These are phyloP conservation scores for Ampelomyces quisqualis DNA, from an alignment of 2,329 filamentous ascomycete genomes.

Conservation along the genomic window DNA sequence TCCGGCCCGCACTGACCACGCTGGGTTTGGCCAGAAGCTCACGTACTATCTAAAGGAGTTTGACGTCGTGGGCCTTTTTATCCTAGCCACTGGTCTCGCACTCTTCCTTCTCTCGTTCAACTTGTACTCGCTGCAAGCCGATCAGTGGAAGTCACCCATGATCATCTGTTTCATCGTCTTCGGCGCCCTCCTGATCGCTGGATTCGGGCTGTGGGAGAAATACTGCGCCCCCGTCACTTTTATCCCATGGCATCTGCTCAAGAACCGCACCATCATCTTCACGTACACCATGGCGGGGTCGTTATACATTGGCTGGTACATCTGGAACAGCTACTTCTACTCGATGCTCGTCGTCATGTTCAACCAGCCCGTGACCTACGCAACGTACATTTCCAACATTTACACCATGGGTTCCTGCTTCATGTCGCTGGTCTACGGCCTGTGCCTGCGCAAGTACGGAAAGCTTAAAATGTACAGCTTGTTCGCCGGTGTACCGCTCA, in stretches of 20 bases:
- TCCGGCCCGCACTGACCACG: conserved; percentile 46
- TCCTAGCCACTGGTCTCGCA: conserved; percentile 62
- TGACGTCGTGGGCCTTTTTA: conserved; percentile 62
- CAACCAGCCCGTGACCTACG: conserved; percentile 34
- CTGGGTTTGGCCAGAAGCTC: conserved; percentile 52
- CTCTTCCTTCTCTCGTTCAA: conserved; percentile 70
- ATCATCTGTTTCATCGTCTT: conserved; percentile 49
- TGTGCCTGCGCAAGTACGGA: conserved; percentile 31
- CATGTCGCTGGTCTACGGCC: conserved; percentile 33
- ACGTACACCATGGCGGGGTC: conserved; percentile 53
- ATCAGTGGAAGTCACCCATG: conserved; percentile 39
- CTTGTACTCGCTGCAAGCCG: conserved; percentile 46
- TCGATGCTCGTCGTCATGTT: conserved; percentile 46
- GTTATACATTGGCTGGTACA: conserved; percentile 37
- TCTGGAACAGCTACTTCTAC: conserved; percentile 48
- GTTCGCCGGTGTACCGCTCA: conserved; percentile 35
- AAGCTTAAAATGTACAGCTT: conserved; percentile 35
- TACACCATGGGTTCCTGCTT: conserved; percentile 44
- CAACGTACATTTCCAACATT: conserved; percentile 45
- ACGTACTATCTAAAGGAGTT: conserved; percentile 62
- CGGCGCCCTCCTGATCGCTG: conserved; percentile 39
- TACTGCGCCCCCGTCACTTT: conserved; percentile 46
- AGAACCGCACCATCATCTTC: conserved; percentile 55
- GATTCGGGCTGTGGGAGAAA: conserved; percentile 46
- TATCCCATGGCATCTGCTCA: conserved; percentile 51